Percentiles rank a stretch among this genome's conserved stretches.
Evolutionary conservation across 2,329 filamentous ascomycete species (phyloP).

Genomic region (Penicillium corylophilum): DNA sequence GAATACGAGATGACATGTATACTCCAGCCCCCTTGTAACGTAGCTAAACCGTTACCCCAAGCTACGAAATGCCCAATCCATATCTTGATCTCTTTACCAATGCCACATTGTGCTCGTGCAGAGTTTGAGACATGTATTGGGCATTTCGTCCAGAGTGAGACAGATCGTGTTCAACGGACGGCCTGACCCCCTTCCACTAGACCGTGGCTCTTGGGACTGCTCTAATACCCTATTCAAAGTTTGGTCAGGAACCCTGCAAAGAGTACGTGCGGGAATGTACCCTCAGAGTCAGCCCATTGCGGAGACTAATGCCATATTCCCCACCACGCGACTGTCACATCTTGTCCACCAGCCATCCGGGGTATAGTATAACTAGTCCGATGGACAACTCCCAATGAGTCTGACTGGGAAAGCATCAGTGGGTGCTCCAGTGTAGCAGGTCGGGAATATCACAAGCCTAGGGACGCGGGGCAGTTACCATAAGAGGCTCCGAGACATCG

Average conservation of each 20-base stretch:
- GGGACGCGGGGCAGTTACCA: constrained; percentile 1
- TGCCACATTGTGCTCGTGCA: background rate
- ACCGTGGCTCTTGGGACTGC: background rate
- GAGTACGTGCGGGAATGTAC: background rate
- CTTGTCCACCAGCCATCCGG: background rate
- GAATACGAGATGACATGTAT: background rate
- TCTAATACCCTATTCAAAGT: background rate
- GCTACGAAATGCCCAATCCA: too few relatives aligned
- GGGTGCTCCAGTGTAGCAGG: background rate
- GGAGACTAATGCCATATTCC: background rate
- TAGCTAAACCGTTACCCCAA: background rate
- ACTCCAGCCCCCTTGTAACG: background rate
- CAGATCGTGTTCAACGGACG: background rate
- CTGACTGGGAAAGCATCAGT: background rate
- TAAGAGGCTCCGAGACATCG: constrained; percentile 10
- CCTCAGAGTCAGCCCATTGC: background rate
- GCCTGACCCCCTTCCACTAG: constrained; percentile 5
- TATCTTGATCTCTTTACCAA: background rate
- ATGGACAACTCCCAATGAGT: constrained; percentile 1
- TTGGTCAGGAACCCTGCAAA: background rate
- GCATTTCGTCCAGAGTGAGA: background rate
- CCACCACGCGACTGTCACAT: background rate
- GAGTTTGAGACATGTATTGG: constrained; percentile 8
- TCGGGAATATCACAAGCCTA: background rate
- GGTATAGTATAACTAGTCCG: constrained; percentile 6